Evolutionary conservation across 768 basidiomycete genomes (phyloP).

Genomic region (Phanerochaete sordida): DNA sequence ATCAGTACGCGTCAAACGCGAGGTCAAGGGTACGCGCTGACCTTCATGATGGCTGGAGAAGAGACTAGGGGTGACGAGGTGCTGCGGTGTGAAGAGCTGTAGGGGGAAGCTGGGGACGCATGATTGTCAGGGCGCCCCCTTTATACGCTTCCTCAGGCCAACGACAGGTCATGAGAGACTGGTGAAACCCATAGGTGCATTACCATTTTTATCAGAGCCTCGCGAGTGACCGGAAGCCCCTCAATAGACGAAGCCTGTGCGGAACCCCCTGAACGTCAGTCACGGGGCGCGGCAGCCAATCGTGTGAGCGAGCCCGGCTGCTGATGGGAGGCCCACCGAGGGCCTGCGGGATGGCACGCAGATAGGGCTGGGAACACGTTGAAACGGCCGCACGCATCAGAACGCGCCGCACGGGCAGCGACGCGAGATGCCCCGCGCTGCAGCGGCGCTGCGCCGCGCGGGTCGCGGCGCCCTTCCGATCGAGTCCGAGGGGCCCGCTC

Average conservation of each 20-base stretch:
- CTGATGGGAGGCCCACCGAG: neutral
- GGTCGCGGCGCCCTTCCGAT: conserved; percentile 2
- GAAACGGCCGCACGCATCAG: neutral
- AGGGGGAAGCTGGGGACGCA: neutral
- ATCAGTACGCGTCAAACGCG: neutral
- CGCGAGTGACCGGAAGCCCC: conserved; percentile 4
- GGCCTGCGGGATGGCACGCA: neutral
- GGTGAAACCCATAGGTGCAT: conserved; percentile 1
- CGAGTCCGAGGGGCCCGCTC: conserved; percentile 1
- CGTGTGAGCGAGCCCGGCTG: neutral
- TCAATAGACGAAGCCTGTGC: neutral
- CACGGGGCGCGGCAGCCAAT: conserved; percentile 6
- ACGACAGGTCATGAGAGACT: conserved; percentile 8
- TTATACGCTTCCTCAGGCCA: neutral
- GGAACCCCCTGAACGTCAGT: conserved; percentile 8
- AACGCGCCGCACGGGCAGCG: neutral
- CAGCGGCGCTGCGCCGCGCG: conserved; percentile 2
- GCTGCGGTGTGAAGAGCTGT: neutral
- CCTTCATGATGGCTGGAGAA: conserved; percentile 5
- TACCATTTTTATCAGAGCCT: neutral
- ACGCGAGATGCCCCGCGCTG: neutral
- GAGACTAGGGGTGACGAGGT: neutral
- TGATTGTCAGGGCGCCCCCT: neutral
- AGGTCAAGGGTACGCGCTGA: neutral
- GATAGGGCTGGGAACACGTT: neutral